Percentiles rank a stretch among this genome's conserved stretches.
These are phyloP conservation scores for Dendrocalamus sinicus DNA, from an alignment of 176 grass and related monocot genomes.

Conservation along the genomic window DNA sequence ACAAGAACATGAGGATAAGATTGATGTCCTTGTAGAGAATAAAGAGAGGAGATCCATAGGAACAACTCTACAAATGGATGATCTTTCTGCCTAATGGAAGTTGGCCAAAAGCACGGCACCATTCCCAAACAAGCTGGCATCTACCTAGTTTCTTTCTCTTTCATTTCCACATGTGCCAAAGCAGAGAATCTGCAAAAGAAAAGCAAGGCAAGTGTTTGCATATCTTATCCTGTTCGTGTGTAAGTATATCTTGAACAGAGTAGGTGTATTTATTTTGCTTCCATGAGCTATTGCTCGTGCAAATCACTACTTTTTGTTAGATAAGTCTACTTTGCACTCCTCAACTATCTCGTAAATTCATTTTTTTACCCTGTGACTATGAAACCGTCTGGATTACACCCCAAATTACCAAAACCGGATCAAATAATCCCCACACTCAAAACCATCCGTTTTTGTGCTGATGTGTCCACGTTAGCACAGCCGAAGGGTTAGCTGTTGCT, in stretches of 20 bases:
- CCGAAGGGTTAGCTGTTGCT: too few species aligned
- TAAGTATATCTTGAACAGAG: slow-evolving; percentile 1
- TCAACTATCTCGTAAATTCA: background rate
- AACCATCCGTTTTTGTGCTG: too few species aligned
- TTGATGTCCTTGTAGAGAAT: slow-evolving; percentile 51
- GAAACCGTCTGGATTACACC: too few species aligned
- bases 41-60: slow-evolving; percentile 22
- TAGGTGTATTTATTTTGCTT: background rate
- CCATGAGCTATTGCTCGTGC: background rate
- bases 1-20: slow-evolving; percentile 44
- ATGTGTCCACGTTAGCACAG: too few species aligned
- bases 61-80: slow-evolving; percentile 5
- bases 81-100: slow-evolving; percentile 30
- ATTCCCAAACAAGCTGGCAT: slow-evolving; percentile 31
- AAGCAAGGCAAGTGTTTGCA: slow-evolving; percentile 30
- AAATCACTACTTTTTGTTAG: background rate
- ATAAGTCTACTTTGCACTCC: background rate
- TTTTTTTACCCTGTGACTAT: background rate
- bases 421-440: too few species aligned
- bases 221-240: slow-evolving; percentile 40
- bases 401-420: too few species aligned
- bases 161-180: slow-evolving; percentile 25
- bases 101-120: background rate
- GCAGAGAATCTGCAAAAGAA: slow-evolving; percentile 24
- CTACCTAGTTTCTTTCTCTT: slow-evolving; percentile 25